A percentile compares a stretch with the other conserved stretches of the same genome.
Conservation (phyloP, 768 basidiomycete genomes). For the Paxillus ammoniavirescens region DNA sequence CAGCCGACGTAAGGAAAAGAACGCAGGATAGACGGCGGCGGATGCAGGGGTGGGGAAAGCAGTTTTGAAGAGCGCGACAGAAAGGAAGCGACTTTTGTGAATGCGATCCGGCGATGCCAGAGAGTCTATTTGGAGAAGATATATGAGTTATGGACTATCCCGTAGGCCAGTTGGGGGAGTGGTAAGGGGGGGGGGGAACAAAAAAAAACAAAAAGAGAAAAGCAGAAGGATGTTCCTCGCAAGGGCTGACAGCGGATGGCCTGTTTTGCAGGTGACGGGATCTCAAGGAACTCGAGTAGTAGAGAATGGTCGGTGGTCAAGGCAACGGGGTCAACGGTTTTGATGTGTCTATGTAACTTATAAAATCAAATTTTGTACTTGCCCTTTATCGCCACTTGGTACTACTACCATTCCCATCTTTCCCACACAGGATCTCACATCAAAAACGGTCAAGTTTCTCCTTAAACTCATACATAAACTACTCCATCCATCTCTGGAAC, state of each 20-base stretch:
- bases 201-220: constrained; percentile 18
- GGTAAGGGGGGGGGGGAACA: constrained; percentile 15
- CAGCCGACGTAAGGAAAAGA: constrained; percentile 43
- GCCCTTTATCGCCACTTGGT: constrained; percentile 7
- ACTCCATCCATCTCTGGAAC: not conserved
- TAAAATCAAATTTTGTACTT: not conserved
- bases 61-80: not conserved
- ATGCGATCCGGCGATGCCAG: not conserved
- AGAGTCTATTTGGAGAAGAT: not conserved
- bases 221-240: not conserved
- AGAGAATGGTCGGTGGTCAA: constrained; percentile 48
- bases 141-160: constrained; percentile 15
- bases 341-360: not conserved
- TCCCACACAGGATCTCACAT: constrained; percentile 5
- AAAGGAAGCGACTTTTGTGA: not conserved
- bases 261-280: constrained; percentile 30
- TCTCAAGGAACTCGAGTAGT: constrained; percentile 20
- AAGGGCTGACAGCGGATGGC: constrained; percentile 12
- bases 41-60: not conserved
- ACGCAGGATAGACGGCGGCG: not conserved
- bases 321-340: constrained; percentile 36
- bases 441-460: not conserved
- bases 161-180: constrained; percentile 14
- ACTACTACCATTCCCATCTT: not conserved
- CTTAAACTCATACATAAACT: not conserved